Conservation (phyloP, 306 rosid species). For the Cicer bijugum region DNA sequence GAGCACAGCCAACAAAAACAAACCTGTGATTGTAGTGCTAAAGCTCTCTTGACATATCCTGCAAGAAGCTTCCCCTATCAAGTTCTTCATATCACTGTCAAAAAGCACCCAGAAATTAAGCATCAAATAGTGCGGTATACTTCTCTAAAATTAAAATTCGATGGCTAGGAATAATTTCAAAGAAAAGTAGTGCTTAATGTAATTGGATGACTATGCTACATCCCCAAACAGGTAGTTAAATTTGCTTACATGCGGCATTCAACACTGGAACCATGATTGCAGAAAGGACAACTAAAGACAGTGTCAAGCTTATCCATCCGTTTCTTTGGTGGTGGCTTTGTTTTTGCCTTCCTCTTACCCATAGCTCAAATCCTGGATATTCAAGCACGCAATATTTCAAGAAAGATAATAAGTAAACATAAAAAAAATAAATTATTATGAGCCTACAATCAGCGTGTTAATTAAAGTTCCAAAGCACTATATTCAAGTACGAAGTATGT, state of each 20-base stretch:
- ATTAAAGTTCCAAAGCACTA: not conserved
- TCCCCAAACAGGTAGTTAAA: not conserved
- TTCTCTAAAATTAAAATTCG: slow-evolving; percentile 8
- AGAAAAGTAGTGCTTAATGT: not conserved
- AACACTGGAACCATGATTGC: slow-evolving; percentile 90
- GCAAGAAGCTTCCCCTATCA: slow-evolving; percentile 92
- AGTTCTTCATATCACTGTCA: slow-evolving; percentile 90
- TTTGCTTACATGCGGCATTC: slow-evolving; percentile 87
- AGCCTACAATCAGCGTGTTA: not conserved
- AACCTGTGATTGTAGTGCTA: slow-evolving; percentile 89
- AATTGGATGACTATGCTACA: not conserved
- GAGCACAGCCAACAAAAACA: slow-evolving; percentile 28
- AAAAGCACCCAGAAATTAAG: slow-evolving; percentile 38
- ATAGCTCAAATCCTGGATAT: slow-evolving; percentile 54
- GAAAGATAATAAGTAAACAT: not conserved
- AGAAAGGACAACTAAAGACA: slow-evolving; percentile 95
- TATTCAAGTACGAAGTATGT: not conserved
- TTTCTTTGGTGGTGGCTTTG: slow-evolving; percentile 95
- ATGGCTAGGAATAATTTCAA: not conserved
- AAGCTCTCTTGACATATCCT: slow-evolving; percentile 90
- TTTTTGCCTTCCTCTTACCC: slow-evolving; percentile 93
- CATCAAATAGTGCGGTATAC: not conserved
- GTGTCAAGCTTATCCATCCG: slow-evolving; percentile 97
- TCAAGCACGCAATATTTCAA: slow-evolving; percentile 28
- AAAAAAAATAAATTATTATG: not conserved